phyloP scores from a whole-genome alignment of 2,329 filamentous ascomycete genomes.

The Fusarium sp. region DNA sequence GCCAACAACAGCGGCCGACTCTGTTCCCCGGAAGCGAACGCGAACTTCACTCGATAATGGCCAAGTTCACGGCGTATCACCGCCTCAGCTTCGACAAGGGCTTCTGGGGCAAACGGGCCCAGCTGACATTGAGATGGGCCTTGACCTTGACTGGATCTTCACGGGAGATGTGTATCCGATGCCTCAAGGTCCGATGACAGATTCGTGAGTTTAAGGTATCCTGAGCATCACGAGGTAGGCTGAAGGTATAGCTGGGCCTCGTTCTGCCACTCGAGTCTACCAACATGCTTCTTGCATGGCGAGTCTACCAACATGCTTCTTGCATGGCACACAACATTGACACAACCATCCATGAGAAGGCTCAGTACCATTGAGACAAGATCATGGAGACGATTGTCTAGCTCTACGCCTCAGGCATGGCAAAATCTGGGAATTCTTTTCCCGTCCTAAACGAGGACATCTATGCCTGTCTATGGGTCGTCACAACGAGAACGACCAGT shows the following conservation, averaged over 20 bases:
- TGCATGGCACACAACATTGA: neutral
- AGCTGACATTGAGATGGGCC: constrained; percentile 27
- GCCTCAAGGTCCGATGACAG: neutral
- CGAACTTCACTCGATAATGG: constrained; percentile 18
- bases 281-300: neutral
- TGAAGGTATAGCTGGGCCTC: neutral
- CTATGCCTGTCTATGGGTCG: neutral
- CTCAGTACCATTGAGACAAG: neutral
- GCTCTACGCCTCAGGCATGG: neutral
- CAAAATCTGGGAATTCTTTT: neutral
- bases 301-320: neutral
- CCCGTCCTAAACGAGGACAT: neutral
- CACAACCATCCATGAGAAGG: neutral
- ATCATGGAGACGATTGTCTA: neutral
- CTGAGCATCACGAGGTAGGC: neutral
- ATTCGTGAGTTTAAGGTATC: neutral
- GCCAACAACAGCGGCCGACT: neutral
- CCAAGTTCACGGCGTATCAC: constrained; percentile 1
- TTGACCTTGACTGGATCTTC: constrained; percentile 35
- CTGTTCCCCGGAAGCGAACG: constrained; percentile 30
- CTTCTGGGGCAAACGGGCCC: constrained; percentile 12
- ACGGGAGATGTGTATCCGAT: constrained; percentile 24
- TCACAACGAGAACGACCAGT: neutral
- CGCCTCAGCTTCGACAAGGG: constrained; percentile 12
- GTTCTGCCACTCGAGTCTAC: neutral